A percentile compares a stretch with the other conserved stretches of the same genome.
These are phyloP conservation scores for Beauveria pseudobassiana DNA, from an alignment of 2,329 filamentous ascomycete species.

Conservation along the genomic window DNA sequence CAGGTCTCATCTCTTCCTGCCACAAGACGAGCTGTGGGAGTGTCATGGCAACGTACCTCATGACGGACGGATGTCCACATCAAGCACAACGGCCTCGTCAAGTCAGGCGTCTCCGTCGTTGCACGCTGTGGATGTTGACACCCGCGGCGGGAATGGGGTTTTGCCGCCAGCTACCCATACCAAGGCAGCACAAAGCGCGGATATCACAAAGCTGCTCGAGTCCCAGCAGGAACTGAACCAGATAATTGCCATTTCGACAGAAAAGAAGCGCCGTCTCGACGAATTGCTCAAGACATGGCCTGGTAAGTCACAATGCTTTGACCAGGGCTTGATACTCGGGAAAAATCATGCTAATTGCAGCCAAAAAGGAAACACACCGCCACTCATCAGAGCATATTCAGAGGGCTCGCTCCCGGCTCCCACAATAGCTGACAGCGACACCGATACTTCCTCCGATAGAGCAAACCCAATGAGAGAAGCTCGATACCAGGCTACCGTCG, in stretches of 20 bases:
- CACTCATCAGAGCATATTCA: slow-evolving; percentile 1
- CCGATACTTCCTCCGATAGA: not conserved
- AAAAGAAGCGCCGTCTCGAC: too few species aligned
- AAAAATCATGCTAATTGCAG: too few species aligned
- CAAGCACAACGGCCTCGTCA: not conserved
- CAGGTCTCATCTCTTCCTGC: not conserved
- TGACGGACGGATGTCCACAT: not conserved
- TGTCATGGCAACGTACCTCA: not conserved
- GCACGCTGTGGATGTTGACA: not conserved
- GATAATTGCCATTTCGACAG: not conserved
- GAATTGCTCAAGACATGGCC: too few species aligned
- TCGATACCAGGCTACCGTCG: slow-evolving; percentile 6
- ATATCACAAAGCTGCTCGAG: not conserved
- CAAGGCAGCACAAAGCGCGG: not conserved
- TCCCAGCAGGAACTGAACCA: not conserved
- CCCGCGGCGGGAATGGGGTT: not conserved
- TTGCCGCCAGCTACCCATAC: not conserved
- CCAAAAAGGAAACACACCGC: not conserved
- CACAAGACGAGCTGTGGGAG: not conserved
- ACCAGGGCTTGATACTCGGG: too few species aligned
- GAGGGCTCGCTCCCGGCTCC: not conserved
- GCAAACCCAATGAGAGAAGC: not conserved
- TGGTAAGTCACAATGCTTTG: too few species aligned
- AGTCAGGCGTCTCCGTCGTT: not conserved
- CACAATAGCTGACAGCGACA: not conserved